Conservation (phyloP, 2,329 filamentous ascomycete genomes). For the Pseudopithomyces maydicus region DNA sequence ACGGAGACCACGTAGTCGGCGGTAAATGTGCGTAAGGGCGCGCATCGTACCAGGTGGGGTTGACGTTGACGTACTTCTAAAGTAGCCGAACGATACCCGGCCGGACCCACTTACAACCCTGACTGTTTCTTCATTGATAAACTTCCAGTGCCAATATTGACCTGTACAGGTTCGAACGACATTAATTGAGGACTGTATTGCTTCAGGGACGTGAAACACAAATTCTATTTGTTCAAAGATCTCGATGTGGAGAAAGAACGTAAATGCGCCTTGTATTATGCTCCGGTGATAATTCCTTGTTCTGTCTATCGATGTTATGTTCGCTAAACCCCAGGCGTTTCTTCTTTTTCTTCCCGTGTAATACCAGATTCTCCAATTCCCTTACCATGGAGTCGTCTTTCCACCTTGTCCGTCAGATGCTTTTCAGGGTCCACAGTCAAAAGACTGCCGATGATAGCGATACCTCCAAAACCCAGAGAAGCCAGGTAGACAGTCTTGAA, state of each 20-base stretch:
- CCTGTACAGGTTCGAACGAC: no score
- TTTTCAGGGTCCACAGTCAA: slow-evolving; percentile 18
- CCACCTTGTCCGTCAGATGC: slow-evolving; percentile 20
- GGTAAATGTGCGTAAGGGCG: not conserved
- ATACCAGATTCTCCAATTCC: not conserved
- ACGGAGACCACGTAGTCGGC: not conserved
- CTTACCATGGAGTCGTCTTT: slow-evolving; percentile 17
- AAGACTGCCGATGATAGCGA: slow-evolving; percentile 20
- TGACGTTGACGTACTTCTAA: not conserved
- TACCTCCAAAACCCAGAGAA: slow-evolving; percentile 21
- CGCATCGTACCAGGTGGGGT: not conserved
- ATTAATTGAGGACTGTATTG: no score
- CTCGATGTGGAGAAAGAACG: no score
- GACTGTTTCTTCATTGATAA: not conserved
- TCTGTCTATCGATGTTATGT: no score
- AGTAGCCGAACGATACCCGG: not conserved
- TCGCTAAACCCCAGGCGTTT: not conserved
- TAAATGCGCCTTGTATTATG: no score
- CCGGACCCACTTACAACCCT: not conserved
- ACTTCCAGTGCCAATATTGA: no score
- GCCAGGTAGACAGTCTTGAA: slow-evolving; percentile 26
- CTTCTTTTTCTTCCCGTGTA: not conserved
- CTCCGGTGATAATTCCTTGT: no score
- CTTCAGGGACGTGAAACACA: no score
- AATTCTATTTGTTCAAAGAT: no score